Base-by-base conservation (phyloP, 805 yeast species). In the Metschnikowia continentalis region DNA sequence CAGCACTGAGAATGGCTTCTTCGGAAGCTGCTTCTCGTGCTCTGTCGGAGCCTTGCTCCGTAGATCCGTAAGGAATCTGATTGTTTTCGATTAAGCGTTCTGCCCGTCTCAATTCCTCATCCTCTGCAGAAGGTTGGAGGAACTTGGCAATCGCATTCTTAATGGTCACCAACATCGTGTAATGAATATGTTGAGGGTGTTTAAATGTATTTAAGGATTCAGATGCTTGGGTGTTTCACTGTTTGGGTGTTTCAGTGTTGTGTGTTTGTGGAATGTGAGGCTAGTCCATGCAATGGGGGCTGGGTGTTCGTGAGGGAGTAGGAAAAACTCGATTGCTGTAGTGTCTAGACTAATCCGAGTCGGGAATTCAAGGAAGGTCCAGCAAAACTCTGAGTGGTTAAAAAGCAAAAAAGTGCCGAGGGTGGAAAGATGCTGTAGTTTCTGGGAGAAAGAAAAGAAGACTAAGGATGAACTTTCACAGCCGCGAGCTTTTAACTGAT, bases 21-120 rank as follows among this genome's bases (percentile, higher is more conserved):
- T 71, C 76, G 44, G 66, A 64, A 22, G 71, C 70, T 2, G 64
- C 55, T 49, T 62, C 62, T 51, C 66, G 72, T 4, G 65, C 71
- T 45, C 78, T 61, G 51, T 73, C 76, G 19, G 50, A 45, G n/a
- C 48, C 49, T 19, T 23, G 32, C 17, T 40, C 46, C 7, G 70
- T 64, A 7, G 76, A 53, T 3, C 77, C 77, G 55, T 72, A 74
- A 13, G 74, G 75, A 5, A 59, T 49, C 48, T 69, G 66, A 52
- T 67, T 69, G 51, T 64, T 59, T 19, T 68, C 62, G 36, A 73
- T 64, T 47, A 69, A 60, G 35, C 67, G 45, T 46, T 70, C 64
- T 30, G 68, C 69, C 38, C 65, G 54, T 17, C 57, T 64, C 54
- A 68, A 63, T 42, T 69, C 71, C 13, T 60, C 69, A 47, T 54